phyloP scores from a whole-genome alignment of 148 eudicot genomes.

The Chenopodium album region DNA sequence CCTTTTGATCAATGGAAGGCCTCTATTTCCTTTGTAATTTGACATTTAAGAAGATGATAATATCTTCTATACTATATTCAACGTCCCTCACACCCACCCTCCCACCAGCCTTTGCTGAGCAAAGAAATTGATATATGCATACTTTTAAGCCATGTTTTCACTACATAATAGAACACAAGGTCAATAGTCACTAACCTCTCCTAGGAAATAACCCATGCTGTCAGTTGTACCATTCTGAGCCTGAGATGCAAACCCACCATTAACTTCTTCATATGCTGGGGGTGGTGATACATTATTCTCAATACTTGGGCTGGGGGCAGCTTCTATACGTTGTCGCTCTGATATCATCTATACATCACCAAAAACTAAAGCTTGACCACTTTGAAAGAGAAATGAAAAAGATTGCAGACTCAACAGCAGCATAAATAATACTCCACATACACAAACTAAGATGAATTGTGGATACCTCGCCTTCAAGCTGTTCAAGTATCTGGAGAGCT shows the following conservation, averaged over 20 bases:
- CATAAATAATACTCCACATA: background rate
- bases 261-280: constrained; percentile 82
- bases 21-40: too few species aligned
- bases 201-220: constrained; percentile 81
- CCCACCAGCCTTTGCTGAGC: background rate
- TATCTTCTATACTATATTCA: background rate
- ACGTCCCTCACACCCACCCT: background rate
- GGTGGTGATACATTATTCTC: constrained; percentile 70
- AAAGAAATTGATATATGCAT: background rate
- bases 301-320: constrained; percentile 68
- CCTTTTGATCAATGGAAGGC: background rate
- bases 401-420: background rate
- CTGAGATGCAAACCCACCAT: constrained; percentile 58
- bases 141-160: background rate
- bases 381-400: background rate
- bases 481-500: constrained; percentile 88
- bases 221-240: constrained; percentile 72
- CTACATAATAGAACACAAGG: background rate
- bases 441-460: constrained; percentile 7
- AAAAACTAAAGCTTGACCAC: constrained; percentile 17
- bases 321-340: constrained; percentile 92
- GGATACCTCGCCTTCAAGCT: constrained; percentile 86
- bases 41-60: too few species aligned
- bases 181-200: constrained; percentile 56
- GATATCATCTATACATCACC: constrained; percentile 61